A percentile compares a stretch with the other conserved stretches of the same genome.
Conservation (phyloP, 495 filamentous ascomycete genomes). For the Xylaria sp. region DNA sequence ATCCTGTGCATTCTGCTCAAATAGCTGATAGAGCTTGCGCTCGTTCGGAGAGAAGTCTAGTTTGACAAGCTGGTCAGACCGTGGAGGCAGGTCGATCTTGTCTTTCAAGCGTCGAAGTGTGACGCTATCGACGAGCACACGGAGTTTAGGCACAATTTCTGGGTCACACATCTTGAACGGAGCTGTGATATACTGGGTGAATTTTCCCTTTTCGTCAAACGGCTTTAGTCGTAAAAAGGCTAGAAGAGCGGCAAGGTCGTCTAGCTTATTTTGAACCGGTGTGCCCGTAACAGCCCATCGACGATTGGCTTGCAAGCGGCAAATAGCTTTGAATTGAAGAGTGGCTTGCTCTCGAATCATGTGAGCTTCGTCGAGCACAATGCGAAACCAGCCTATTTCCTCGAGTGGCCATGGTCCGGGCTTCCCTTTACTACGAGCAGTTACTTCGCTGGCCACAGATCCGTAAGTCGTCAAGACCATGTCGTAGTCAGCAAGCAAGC, state of each 20-base stretch:
- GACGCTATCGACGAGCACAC: constrained; percentile 90
- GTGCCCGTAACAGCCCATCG: constrained; percentile 97
- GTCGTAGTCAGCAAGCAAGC: constrained; percentile 74
- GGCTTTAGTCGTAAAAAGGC: constrained; percentile 87
- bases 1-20: constrained; percentile 59
- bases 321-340: constrained; percentile 81
- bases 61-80: constrained; percentile 72
- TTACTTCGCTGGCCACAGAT: constrained; percentile 81
- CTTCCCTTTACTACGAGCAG: constrained; percentile 63
- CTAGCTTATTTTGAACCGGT: constrained; percentile 88
- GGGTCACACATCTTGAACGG: constrained; percentile 85
- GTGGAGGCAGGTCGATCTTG: constrained; percentile 79
- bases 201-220: constrained; percentile 79
- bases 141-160: constrained; percentile 81
- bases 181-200: constrained; percentile 76
- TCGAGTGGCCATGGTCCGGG: constrained; percentile 69
- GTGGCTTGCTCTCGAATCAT: constrained; percentile 87
- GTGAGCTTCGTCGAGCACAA: constrained; percentile 96
- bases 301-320: constrained; percentile 78
- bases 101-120: constrained; percentile 93
- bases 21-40: constrained; percentile 61
- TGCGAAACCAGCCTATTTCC: constrained; percentile 88
- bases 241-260: constrained; percentile 88
- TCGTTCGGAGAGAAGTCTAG: constrained; percentile 63
- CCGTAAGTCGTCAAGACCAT: constrained; percentile 92